Conservation (phyloP, 2,329 filamentous ascomycete species). For the Cordyceps fumosorosea region DNA sequence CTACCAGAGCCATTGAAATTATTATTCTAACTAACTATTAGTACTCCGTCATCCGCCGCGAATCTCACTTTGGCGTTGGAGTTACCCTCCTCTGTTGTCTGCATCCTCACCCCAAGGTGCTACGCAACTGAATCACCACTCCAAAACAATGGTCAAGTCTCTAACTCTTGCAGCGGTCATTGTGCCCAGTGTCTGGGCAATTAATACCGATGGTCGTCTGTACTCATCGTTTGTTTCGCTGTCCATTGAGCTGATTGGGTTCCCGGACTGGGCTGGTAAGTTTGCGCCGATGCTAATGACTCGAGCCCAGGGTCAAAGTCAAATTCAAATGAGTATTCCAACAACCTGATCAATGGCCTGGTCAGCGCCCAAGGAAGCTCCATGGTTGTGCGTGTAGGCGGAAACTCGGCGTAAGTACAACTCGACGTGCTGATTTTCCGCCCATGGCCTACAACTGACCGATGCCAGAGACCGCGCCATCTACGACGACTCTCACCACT, state of each 20-base stretch:
- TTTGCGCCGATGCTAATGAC: background rate
- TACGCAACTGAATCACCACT: background rate
- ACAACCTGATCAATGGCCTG: conserved; percentile 17
- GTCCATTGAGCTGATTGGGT: conserved; percentile 18
- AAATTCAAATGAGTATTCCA: conserved; percentile 16
- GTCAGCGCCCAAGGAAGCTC: conserved; percentile 15
- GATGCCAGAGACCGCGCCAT: conserved; percentile 19
- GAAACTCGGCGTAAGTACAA: conserved; percentile 17
- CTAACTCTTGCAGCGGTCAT: background rate
- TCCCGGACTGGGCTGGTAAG: conserved; percentile 18
- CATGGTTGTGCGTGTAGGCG: conserved; percentile 17
- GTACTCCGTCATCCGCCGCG: background rate
- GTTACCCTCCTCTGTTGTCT: background rate
- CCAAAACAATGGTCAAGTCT: background rate
- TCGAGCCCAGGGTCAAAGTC: conserved; percentile 11
- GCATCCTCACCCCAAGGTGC: background rate
- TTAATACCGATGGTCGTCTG: conserved; percentile 4
- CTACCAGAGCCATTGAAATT: background rate
- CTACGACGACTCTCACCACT: conserved; percentile 17
- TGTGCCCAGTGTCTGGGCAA: background rate
- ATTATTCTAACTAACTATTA: background rate
- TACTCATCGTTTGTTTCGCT: conserved; percentile 17
- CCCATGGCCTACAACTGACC: background rate
- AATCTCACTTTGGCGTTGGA: background rate
- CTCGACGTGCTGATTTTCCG: background rate